Base-by-base conservation (phyloP, 805 yeast species). In the Wickerhamiella brachini region DNA sequence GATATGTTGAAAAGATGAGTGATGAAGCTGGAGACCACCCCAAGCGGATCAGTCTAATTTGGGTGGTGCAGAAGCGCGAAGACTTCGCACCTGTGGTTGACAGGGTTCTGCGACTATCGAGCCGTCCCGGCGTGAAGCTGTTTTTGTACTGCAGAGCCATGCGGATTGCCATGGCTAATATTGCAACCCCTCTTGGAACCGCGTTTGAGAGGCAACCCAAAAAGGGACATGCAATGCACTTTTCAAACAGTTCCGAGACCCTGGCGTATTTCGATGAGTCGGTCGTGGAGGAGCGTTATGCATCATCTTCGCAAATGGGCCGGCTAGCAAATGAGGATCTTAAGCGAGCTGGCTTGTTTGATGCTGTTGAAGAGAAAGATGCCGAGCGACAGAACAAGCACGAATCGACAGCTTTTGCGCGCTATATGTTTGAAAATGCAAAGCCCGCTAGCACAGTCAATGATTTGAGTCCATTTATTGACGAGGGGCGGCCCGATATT, bases 1-100 rank as follows among this genome's bases (percentile, higher is more conserved):
- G 78, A 2, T 71, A 77, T 51, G 77, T 76, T 9, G 67, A 64
- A 47, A 51, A 54, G 50, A 52, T 69, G 54, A 47, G 43, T 47
- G 22, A 48, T n/a, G 49, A 18, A 24, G 26, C 34, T 17, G 52
- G 50, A 22, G 48, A 48, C 9, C 17, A 42, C 12, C 56, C 57
- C 4, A 49, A 50, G 20, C 53, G 49, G 18, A 53, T 65, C 13
- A 24, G 51, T 10, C 55, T 66, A 48, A 51, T 64, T 45, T 67
- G 70, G 68, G 57, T 59, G 0, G 60, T 63, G 2, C 56, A 57
- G 17, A 54, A 69, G 68, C 37, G 49, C 5, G 43, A 44, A 3
- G 61, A 57, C n/a, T 47, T 59, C 6, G 52, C 41, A 18, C 74
- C 73, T 54, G 53, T 51, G 51, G 56, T 39, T 17, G 51, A 47